Evolutionary conservation across 805 yeast species (phyloP).

Genomic region (Zygotorulaspora florentina): DNA sequence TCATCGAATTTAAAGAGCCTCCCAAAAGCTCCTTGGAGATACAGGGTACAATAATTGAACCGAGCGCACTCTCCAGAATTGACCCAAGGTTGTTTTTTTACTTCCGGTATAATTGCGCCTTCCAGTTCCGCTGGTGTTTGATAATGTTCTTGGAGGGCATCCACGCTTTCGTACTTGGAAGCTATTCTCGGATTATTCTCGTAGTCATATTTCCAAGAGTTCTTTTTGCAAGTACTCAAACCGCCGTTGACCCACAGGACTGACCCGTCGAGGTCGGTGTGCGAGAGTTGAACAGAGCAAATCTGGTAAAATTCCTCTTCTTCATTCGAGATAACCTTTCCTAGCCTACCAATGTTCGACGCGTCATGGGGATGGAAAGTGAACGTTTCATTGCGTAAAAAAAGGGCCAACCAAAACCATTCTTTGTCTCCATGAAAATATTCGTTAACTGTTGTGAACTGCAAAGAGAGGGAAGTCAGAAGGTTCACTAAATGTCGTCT

Average conservation of each 20-base stretch:
- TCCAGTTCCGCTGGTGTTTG: slow-evolving; percentile 9
- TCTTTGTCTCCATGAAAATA: slow-evolving; percentile 31
- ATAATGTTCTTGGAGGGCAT: slow-evolving; percentile 7
- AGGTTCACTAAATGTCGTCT: slow-evolving; percentile 24
- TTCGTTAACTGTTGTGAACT: slow-evolving; percentile 17
- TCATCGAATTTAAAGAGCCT: slow-evolving; percentile 7
- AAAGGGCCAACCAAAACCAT: slow-evolving; percentile 34
- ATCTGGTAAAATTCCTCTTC: slow-evolving; percentile 13
- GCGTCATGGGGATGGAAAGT: slow-evolving; percentile 24
- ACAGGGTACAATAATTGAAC: slow-evolving; percentile 4
- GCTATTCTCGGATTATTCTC: slow-evolving; percentile 1
- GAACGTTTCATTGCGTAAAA: slow-evolving; percentile 20
- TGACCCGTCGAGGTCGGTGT: slow-evolving; percentile 17
- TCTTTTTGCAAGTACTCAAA: slow-evolving; percentile 25
- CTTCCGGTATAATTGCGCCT: slow-evolving; percentile 14
- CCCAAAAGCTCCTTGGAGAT: slow-evolving; percentile 3
- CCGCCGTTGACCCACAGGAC: slow-evolving; percentile 37
- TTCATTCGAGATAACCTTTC: slow-evolving; percentile 2
- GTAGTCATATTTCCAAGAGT: slow-evolving; percentile 13
- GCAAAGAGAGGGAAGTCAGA: slow-evolving; percentile 20
- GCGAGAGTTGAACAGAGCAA: slow-evolving; percentile 33
- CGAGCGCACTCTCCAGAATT: slow-evolving; percentile 9
- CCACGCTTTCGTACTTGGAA: slow-evolving; percentile 4
- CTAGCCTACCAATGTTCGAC: slow-evolving; percentile 22
- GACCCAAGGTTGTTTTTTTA: slow-evolving; percentile 4